A percentile compares a stretch with the other conserved stretches of the same genome.
These are phyloP conservation scores for Eutypella sp. DNA, from an alignment of 2,329 filamentous ascomycete genomes.

Conservation along the genomic window DNA sequence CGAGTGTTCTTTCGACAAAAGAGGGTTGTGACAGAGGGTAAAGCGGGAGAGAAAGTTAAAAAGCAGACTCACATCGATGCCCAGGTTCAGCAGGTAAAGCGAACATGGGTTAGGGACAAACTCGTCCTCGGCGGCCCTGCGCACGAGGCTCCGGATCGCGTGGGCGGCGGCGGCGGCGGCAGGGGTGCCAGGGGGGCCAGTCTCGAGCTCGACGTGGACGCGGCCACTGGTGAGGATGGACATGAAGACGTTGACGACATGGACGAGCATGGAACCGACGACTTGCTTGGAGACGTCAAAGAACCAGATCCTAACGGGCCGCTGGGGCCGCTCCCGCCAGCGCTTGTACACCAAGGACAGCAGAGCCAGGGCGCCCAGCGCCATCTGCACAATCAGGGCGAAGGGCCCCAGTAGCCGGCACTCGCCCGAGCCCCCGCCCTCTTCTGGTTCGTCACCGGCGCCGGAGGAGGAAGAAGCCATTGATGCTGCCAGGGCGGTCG, in stretches of 20 bases:
- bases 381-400: slow-evolving; percentile 82
- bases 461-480: slow-evolving; percentile 10
- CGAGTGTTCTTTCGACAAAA: too few species aligned
- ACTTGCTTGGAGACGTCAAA: slow-evolving; percentile 98
- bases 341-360: slow-evolving; percentile 88
- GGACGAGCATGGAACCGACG: slow-evolving; percentile 84
- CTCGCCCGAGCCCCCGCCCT: slow-evolving; percentile 62
- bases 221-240: slow-evolving; percentile 89
- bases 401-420: slow-evolving; percentile 87
- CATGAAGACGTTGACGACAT: slow-evolving; percentile 92
- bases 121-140: slow-evolving; percentile 41
- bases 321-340: slow-evolving; percentile 84
- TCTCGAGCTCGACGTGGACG: slow-evolving; percentile 63
- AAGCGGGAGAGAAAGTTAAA: too few species aligned
- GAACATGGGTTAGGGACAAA: slow-evolving; percentile 90
- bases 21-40: too few species aligned
- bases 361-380: slow-evolving; percentile 77
- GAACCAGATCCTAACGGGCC: slow-evolving; percentile 93
- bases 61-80: slow-evolving; percentile 85
- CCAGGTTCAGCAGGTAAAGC: slow-evolving; percentile 90
- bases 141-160: slow-evolving; percentile 32
- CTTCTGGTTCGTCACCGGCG: slow-evolving; percentile 26
- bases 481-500: too few species aligned
- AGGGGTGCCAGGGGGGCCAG: too few species aligned
- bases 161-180: slow-evolving; percentile 36